A percentile compares a stretch with the other conserved stretches of the same genome.
These are phyloP conservation scores for Boletus tomentosulus DNA, from an alignment of 768 basidiomycete genomes.

Conservation along the genomic window DNA sequence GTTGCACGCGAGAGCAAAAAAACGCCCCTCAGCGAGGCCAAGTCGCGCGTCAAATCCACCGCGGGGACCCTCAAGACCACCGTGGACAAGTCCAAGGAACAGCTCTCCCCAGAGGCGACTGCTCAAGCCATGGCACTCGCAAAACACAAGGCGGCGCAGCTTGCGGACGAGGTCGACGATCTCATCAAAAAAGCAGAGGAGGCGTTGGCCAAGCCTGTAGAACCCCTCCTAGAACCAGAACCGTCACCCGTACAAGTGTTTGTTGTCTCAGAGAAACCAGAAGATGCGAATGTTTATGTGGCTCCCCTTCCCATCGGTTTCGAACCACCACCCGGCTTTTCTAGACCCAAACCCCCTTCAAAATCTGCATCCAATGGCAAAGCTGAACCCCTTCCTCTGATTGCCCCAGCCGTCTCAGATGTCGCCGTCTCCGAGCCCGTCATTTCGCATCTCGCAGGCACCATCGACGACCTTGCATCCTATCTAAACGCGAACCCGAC, in stretches of 20 bases:
- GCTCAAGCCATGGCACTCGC: slow-evolving; percentile 41
- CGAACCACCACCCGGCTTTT: slow-evolving; percentile 89
- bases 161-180: slow-evolving; percentile 61
- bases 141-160: slow-evolving; percentile 43
- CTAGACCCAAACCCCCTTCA: slow-evolving; percentile 53
- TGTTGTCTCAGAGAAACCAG: slow-evolving; percentile 21
- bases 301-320: slow-evolving; percentile 86
- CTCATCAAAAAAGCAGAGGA: slow-evolving; percentile 71
- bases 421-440: slow-evolving; percentile 81
- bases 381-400: slow-evolving; percentile 56
- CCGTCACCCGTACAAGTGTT: slow-evolving; percentile 25
- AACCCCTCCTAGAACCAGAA: slow-evolving; percentile 20
- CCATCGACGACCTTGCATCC: slow-evolving; percentile 87
- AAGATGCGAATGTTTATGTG: slow-evolving; percentile 44
- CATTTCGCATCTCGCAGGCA: slow-evolving; percentile 84
- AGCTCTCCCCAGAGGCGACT: slow-evolving; percentile 21
- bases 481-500: slow-evolving; percentile 74
- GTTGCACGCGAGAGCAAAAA: slow-evolving; percentile 32
- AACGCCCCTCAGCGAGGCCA: slow-evolving; percentile 41
- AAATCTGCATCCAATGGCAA: slow-evolving; percentile 27
- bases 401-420: slow-evolving; percentile 76
- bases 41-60: slow-evolving; percentile 39
- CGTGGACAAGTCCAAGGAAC: slow-evolving; percentile 36
- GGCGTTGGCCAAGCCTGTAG: slow-evolving; percentile 49
- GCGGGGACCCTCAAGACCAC: slow-evolving; percentile 47